Evolutionary conservation across 192 early-diverging fungal genomes (phyloP), one percentile per base, ranked within the genome.

Genomic region (Phlyctochytrium planicorne): DNA sequence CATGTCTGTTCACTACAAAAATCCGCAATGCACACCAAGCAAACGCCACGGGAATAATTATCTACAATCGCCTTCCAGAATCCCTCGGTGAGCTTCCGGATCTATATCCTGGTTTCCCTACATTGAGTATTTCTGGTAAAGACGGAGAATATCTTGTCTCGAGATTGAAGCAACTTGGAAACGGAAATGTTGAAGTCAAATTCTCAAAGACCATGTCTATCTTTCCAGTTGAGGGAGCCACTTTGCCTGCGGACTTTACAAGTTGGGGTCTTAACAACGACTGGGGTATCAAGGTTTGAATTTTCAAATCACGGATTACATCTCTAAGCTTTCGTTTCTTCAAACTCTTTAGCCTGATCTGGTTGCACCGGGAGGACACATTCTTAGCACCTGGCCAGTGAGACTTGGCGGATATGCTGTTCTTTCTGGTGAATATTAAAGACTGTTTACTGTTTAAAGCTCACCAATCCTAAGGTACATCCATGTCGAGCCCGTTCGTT

Each of bases 401-500:
- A 66, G 25, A 27, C 20, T 32, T 1, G 63, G 63, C 34, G 63
- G 63, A 6, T 66, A 66, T 34, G 65, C 65, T 23, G 53, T 57
- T 10, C 34, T 66, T 16, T 66, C 65, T 32, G 65, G 61, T 62
- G 23, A n/a, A 34, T 20, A 36, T 14, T 14, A 6, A 47, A 20
- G 10, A 47, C 40, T 14, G 40, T 40, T 36, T 62, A 14, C 20
- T 62, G 34, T 62, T 29, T 2, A 34, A 62, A 62, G 0, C 10
- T 3, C 1, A 34, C 35, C 25, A 34, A 47, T 20, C 6, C 6
- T 33, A 52, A 32, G 93, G 93, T 17, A 95, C 93, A 2, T 91
- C 90, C 30, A 93, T 95, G 93, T 82, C 93, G 3, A 78, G 83
- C 30, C 91, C 93, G 0, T 89, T 89, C 70, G 70, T 89, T 20